Base-by-base conservation (phyloP, 129 eudicot genomes). In the Pulicaria dysenterica region DNA sequence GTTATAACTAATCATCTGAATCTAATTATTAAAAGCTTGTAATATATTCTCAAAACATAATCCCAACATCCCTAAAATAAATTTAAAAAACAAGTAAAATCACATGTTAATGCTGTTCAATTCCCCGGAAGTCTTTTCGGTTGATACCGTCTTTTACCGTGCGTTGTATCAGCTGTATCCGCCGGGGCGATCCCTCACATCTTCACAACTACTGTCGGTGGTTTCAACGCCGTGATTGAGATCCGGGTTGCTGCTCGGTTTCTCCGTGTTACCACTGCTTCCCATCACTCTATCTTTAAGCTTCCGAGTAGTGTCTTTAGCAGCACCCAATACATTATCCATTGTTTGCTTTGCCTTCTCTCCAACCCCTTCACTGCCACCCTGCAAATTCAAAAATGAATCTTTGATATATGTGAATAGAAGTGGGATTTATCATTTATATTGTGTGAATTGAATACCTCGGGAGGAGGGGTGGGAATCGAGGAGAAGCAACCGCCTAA, bases 101-200 rank as follows among this genome's bases (percentile, higher is more conserved):
- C 34, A 4, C 3, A 7, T 6, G 4, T 24, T 24, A 24, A 24
- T 24, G 2, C 2, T 24, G 31, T 24, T n/a, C n/a, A n/a, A n/a
- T n/a, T 24, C 31, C 31, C 31, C 31, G 31, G 31, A 24, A 19
- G 31, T 56, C 67, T 0, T 55, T 39, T 5, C 17, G 11, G 42
- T 12, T 3, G 36, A 13, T 15, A 3, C 38, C 16, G 34, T 9
- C 1, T 9, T 58, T 8, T 9, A 37, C n/a, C n/a, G n/a, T 10
- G 19, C 15, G 3, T 50, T 64, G n/a, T n/a, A n/a, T 24, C 53
- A 77, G 70, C 58, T 72, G 42, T 79, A 79, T 66, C 83, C 83
- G 11, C 83, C 79, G 6, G 83, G 83, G 15, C 83, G 83, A 58
- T 50, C 69, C 70, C 83, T 64, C 54, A 79, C 73, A 58, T 79